Evolutionary conservation across 2,329 filamentous ascomycete genomes (phyloP).

Genomic region (Scedosporium dehoogii): DNA sequence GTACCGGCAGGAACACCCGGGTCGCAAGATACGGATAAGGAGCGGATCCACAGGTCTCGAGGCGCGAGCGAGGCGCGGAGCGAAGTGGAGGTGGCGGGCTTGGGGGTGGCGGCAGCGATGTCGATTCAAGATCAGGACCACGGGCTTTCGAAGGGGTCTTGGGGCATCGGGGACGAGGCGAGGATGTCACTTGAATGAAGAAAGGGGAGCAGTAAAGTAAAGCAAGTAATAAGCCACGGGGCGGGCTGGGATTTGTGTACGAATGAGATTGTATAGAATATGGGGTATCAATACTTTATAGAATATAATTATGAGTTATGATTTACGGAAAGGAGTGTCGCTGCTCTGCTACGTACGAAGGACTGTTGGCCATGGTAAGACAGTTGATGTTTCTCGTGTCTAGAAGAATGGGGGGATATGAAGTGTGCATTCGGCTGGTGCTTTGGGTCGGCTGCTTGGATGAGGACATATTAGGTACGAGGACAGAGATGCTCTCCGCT

Average conservation of each 20-base stretch:
- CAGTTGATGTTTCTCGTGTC: too few relatives aligned
- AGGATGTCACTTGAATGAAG: conserved; percentile 67
- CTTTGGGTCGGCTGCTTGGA: too few relatives aligned
- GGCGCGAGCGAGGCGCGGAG: conserved; percentile 14
- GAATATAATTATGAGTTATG: conserved; percentile 1
- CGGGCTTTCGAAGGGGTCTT: conserved; percentile 59
- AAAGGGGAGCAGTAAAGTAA: not conserved
- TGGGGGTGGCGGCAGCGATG: conserved; percentile 36
- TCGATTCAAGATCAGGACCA: conserved; percentile 42
- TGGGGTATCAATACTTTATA: not conserved
- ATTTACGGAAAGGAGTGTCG: not conserved
- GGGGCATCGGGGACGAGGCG: conserved; percentile 77
- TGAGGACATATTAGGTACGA: too few relatives aligned
- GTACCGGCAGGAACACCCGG: conserved; percentile 23
- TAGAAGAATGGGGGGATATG: too few relatives aligned
- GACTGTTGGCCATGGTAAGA: too few relatives aligned
- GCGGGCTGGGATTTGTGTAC: not conserved
- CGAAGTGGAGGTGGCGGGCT: conserved; percentile 29
- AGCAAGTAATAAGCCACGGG: not conserved
- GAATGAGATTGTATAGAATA: not conserved
- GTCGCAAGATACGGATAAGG: not conserved
- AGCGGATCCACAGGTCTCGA: not conserved
- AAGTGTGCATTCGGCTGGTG: too few relatives aligned
- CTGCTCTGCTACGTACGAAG: too few relatives aligned
- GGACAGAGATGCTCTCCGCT: too few relatives aligned